Conservation (phyloP, 441 rosid species). For the Mallotus japonicus region DNA sequence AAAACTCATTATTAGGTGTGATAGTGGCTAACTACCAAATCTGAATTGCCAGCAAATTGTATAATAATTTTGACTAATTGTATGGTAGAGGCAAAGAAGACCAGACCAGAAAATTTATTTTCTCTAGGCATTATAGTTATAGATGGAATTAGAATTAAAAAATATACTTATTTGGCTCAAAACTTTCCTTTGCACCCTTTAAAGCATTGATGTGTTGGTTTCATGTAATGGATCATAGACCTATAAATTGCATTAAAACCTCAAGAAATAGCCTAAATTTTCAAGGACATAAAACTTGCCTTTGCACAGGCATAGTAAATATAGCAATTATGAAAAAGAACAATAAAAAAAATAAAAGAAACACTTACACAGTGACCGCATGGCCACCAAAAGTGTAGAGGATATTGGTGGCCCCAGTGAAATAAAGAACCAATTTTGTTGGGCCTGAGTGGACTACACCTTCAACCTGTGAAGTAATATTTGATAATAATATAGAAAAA, state of each 20-base stretch:
- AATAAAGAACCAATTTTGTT: slow-evolving; percentile 69
- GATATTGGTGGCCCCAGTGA: slow-evolving; percentile 95
- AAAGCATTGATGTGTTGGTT: neutral
- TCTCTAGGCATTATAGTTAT: neutral
- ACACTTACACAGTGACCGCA: slow-evolving; percentile 92
- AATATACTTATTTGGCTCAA: neutral
- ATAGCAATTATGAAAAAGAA: neutral
- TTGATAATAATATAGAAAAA: no score
- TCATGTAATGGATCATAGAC: slow-evolving; percentile 7
- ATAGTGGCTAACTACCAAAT: slow-evolving; percentile 1
- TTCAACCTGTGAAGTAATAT: slow-evolving; percentile 40
- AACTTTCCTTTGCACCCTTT: neutral
- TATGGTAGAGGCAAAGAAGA: neutral
- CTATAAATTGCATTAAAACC: neutral
- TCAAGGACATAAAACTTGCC: neutral
- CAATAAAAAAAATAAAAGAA: neutral
- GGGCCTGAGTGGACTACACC: slow-evolving; percentile 76
- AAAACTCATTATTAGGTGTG: neutral
- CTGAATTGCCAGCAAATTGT: neutral
- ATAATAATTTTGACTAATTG: neutral
- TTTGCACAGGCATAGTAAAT: neutral
- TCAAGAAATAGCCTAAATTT: neutral
- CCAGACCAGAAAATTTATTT: neutral
- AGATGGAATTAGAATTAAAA: neutral
- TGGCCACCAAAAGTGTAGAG: slow-evolving; percentile 97